Percentiles rank a stretch among this genome's conserved stretches.
Evolutionary conservation across 73 alveolate species (phyloP).

Genomic region (Tetrahymena malaccensis): DNA sequence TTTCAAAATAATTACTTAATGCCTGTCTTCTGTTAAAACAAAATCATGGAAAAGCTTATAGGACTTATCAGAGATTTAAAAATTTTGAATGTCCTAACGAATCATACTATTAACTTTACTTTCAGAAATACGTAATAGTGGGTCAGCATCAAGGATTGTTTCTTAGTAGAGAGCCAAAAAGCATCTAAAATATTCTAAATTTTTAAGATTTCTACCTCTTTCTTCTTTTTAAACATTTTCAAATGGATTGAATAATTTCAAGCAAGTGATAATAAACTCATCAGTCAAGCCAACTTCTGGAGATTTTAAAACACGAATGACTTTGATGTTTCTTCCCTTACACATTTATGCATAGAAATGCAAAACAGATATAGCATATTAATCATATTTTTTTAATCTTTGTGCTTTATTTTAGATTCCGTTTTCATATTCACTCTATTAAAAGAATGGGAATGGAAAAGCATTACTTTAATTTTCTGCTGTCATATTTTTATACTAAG

Average conservation of each 20-base stretch:
- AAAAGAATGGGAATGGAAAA: neutral
- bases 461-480: neutral
- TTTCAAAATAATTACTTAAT: neutral
- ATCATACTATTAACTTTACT: neutral
- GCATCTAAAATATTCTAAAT: neutral
- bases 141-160: neutral
- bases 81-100: neutral
- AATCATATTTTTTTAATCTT: neutral
- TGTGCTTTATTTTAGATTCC: neutral
- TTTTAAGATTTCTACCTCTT: neutral
- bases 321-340: neutral
- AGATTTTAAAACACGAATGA: neutral
- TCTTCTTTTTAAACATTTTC: neutral
- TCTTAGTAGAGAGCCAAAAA: neutral
- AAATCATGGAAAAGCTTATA: neutral
- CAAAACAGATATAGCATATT: neutral
- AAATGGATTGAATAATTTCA: neutral
- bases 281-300: neutral
- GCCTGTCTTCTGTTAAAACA: neutral
- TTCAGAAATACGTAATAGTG: neutral
- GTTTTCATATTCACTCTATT: neutral
- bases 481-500: neutral
- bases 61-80: neutral
- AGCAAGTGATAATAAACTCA: neutral
- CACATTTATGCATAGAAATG: neutral